These are phyloP conservation scores for Casaregolazyma suthepensis DNA, from an alignment of 1,139 yeast species.

Conservation along the genomic window DNA sequence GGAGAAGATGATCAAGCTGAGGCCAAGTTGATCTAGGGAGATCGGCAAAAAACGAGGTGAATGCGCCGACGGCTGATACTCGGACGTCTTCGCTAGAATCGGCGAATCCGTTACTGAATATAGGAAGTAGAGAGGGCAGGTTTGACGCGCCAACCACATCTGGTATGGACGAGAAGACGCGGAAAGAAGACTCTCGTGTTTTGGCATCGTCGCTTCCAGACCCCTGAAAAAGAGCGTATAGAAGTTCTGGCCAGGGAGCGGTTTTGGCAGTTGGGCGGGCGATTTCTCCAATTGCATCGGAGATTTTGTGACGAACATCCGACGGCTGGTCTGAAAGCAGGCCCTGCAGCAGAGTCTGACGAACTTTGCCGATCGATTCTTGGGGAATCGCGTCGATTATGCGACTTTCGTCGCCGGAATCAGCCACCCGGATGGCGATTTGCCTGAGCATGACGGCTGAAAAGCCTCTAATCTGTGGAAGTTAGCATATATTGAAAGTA, in stretches of 20 bases:
- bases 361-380: constrained; percentile 56
- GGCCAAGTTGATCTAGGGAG: constrained; percentile 78
- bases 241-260: constrained; percentile 64
- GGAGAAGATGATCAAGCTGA: constrained; percentile 67
- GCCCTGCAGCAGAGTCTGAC: constrained; percentile 63
- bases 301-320: constrained; percentile 79
- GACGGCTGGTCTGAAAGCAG: constrained; percentile 60
- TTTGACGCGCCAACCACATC: constrained; percentile 52
- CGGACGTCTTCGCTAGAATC: constrained; percentile 78
- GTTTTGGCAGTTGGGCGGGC: constrained; percentile 36
- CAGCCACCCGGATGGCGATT: constrained; percentile 70
- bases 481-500: background rate
- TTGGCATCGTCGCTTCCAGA: constrained; percentile 56
- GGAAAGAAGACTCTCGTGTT: constrained; percentile 83
- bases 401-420: constrained; percentile 61
- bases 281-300: constrained; percentile 92
- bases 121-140: constrained; percentile 46
- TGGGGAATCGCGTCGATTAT: constrained; percentile 66
- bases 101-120: constrained; percentile 72
- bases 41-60: constrained; percentile 80
- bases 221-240: constrained; percentile 70
- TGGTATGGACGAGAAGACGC: constrained; percentile 83
- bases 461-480: constrained; percentile 43
- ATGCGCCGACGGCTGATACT: constrained; percentile 87
- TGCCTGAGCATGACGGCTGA: constrained; percentile 87